A percentile compares a stretch with the other conserved stretches of the same genome.
These are phyloP conservation scores for Jimgerdemannia lactiflua DNA, from an alignment of 192 early-diverging fungal genomes.

Conservation along the genomic window DNA sequence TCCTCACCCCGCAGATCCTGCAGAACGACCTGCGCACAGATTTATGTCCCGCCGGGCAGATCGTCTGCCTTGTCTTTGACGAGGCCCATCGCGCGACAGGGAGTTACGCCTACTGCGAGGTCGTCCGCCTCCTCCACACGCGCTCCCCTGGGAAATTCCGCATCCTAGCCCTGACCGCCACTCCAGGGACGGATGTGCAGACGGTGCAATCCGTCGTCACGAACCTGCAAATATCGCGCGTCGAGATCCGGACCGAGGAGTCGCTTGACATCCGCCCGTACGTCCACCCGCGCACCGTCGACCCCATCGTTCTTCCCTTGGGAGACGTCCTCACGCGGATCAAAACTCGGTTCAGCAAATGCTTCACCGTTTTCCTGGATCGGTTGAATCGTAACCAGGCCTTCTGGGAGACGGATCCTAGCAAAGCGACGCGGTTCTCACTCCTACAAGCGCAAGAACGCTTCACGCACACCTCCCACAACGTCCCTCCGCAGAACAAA, in stretches of 20 bases:
- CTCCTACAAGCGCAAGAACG: conserved; percentile 35
- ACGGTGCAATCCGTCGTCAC: conserved; percentile 73
- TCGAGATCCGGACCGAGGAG: conserved; percentile 88
- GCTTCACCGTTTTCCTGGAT: conserved; percentile 29
- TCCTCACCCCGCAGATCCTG: conserved; percentile 84
- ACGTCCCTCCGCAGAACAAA: conserved; percentile 14
- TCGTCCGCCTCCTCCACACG: conserved; percentile 54
- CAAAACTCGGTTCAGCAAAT: conserved; percentile 16
- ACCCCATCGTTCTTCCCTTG: conserved; percentile 64
- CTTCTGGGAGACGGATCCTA: conserved; percentile 21
- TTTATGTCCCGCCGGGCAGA: conserved; percentile 60
- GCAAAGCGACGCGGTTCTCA: conserved; percentile 33
- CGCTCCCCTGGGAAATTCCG: conserved; percentile 58
- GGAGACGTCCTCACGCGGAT: conserved; percentile 38
- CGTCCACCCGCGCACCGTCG: conserved; percentile 60
- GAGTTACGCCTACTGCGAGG: conserved; percentile 77
- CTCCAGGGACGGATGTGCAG: conserved; percentile 70
- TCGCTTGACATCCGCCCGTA: conserved; percentile 78
- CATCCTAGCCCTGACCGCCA: conserved; percentile 84
- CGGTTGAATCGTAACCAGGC: conserved; percentile 25
- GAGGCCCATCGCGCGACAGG: conserved; percentile 92
- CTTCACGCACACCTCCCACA: conserved; percentile 10
- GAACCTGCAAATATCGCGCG: conserved; percentile 73
- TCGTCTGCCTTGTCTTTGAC: conserved; percentile 80
- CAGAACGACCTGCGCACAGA: conserved; percentile 77